These are phyloP conservation scores for Dactylellina cionopaga DNA, from an alignment of 2,329 filamentous ascomycete species.

Conservation along the genomic window DNA sequence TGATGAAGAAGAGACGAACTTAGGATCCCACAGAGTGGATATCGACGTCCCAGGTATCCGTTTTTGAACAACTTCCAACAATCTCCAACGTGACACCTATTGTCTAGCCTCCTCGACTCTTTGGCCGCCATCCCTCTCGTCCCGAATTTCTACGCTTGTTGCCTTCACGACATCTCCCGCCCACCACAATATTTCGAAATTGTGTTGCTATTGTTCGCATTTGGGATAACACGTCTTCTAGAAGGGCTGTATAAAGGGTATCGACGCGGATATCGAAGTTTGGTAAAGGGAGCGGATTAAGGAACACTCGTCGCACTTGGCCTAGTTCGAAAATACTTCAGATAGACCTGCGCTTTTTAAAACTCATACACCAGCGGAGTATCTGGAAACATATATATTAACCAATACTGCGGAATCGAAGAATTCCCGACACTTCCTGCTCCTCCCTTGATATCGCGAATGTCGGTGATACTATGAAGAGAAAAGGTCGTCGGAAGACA, in stretches of 20 bases:
- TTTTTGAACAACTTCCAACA: conserved; percentile 47
- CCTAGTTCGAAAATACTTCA: conserved; percentile 26
- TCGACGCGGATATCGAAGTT: conserved; percentile 43
- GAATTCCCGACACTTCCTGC: conserved; percentile 21
- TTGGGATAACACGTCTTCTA: conserved; percentile 46
- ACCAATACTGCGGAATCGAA: conserved; percentile 28
- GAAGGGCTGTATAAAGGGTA: conserved; percentile 32
- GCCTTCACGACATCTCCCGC: conserved; percentile 8
- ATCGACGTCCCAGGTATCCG: conserved; percentile 41
- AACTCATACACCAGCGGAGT: not conserved
- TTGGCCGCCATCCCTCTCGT: conserved; percentile 3
- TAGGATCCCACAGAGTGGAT: conserved; percentile 23
- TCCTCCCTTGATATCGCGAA: conserved; percentile 35
- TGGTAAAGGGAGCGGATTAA: conserved; percentile 27
- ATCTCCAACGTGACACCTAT: conserved; percentile 34
- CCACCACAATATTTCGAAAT: conserved; percentile 36
- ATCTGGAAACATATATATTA: conserved; percentile 41
- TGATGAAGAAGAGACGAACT: conserved; percentile 30
- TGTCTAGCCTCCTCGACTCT: conserved; percentile 8
- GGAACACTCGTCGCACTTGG: conserved; percentile 28
- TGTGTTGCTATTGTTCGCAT: conserved; percentile 51
- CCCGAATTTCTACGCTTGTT: conserved; percentile 18
- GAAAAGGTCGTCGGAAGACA: conserved; percentile 51
- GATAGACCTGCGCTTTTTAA: conserved; percentile 18
- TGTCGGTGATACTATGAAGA: conserved; percentile 52